These are phyloP conservation scores for Cudoniella acicularis DNA, from an alignment of 495 filamentous ascomycete species.

Conservation along the genomic window DNA sequence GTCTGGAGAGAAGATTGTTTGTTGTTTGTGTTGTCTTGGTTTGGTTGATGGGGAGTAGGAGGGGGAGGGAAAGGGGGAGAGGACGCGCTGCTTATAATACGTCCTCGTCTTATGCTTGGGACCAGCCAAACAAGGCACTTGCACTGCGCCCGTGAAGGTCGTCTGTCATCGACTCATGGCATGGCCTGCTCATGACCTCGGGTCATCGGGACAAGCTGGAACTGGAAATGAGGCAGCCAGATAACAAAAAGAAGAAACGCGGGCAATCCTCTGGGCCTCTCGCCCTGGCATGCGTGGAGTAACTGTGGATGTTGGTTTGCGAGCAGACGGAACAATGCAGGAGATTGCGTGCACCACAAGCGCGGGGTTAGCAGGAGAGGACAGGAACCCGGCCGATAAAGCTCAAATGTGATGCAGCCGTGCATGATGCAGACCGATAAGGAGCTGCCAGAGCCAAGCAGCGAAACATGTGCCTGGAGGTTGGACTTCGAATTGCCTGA, in stretches of 20 bases:
- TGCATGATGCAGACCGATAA: conserved; percentile 7
- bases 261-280: background rate
- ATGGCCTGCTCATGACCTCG: too few species aligned
- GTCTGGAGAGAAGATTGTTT: background rate
- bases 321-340: too few species aligned
- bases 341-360: conserved; percentile 10
- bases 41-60: conserved; percentile 1
- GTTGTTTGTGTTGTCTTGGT: conserved; percentile 1
- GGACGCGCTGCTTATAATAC: too few species aligned
- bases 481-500: background rate
- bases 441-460: conserved; percentile 1
- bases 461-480: background rate
- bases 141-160: too few species aligned
- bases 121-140: too few species aligned
- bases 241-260: background rate
- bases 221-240: background rate
- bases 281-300: conserved; percentile 1
- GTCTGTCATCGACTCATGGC: too few species aligned
- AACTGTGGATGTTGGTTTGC: too few species aligned
- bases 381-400: too few species aligned
- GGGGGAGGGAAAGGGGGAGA: conserved; percentile 2
- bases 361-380: too few species aligned
- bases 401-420: conserved; percentile 1
- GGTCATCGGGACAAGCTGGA: background rate
- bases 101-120: too few species aligned